phyloP scores from a whole-genome alignment of 441 rosid genomes.

The Aquilaria agallochum region DNA sequence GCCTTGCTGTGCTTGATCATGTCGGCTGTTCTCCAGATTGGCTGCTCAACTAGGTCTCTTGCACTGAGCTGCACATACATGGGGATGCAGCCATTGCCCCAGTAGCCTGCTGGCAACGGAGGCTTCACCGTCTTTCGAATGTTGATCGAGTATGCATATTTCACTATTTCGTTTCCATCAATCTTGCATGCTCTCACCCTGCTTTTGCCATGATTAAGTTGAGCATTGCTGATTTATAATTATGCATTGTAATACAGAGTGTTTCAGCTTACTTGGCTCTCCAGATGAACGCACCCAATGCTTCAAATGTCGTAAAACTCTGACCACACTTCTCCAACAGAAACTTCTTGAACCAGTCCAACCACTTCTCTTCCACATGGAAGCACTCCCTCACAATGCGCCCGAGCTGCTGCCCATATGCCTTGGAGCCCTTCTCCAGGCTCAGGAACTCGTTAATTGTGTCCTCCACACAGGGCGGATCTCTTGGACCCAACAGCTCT shows the following conservation, averaged over 20 bases:
- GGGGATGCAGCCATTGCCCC: slow-evolving; percentile 93
- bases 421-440: slow-evolving; percentile 38
- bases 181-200: slow-evolving; percentile 59
- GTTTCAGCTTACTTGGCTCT: slow-evolving; percentile 68
- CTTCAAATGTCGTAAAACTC: slow-evolving; percentile 80
- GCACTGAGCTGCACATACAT: slow-evolving; percentile 55
- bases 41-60: slow-evolving; percentile 47
- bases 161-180: slow-evolving; percentile 41
- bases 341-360: slow-evolving; percentile 50
- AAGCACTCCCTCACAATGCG: slow-evolving; percentile 45
- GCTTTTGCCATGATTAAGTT: background rate
- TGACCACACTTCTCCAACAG: slow-evolving; percentile 49
- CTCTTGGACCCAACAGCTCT: slow-evolving; percentile 57
- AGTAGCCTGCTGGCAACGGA: slow-evolving; percentile 63
- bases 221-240: background rate
- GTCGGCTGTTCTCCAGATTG: slow-evolving; percentile 72
- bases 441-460: slow-evolving; percentile 45
- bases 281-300: slow-evolving; percentile 86
- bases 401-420: slow-evolving; percentile 38
- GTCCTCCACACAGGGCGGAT: slow-evolving; percentile 52
- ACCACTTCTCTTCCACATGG: slow-evolving; percentile 54
- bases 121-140: slow-evolving; percentile 61
- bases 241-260: background rate
- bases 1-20: slow-evolving; percentile 73
- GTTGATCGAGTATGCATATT: slow-evolving; percentile 62